A percentile compares a stretch with the other conserved stretches of the same genome.
phyloP scores from a whole-genome alignment of 2,329 filamentous ascomycete species.

The Sphaerulina vaccinii region DNA sequence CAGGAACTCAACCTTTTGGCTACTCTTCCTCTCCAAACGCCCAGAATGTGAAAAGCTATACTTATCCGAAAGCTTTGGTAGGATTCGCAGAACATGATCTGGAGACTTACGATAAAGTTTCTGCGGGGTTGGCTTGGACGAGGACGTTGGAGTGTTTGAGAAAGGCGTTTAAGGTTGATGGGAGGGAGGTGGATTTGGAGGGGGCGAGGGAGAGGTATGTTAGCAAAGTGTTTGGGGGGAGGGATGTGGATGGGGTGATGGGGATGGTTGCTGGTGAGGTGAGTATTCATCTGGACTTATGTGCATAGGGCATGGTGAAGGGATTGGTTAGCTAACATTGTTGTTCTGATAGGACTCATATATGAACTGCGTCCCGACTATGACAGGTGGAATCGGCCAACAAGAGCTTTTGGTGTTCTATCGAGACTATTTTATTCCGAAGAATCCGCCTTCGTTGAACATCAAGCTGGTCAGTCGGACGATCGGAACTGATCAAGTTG shows the following conservation, averaged over 20 bases:
- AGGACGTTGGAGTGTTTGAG: slow-evolving; percentile 41
- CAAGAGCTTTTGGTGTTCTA: slow-evolving; percentile 53
- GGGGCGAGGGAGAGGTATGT: slow-evolving; percentile 40
- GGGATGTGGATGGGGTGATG: slow-evolving; percentile 34
- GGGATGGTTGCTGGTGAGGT: slow-evolving; percentile 13
- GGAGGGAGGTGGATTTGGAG: slow-evolving; percentile 32
- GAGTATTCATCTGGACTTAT: not conserved
- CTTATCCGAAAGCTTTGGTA: slow-evolving; percentile 39
- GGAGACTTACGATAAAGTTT: slow-evolving; percentile 41
- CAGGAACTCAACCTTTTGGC: slow-evolving; percentile 37
- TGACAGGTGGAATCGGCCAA: slow-evolving; percentile 46
- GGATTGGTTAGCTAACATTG: not conserved
- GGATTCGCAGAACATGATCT: slow-evolving; percentile 47
- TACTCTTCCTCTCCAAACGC: slow-evolving; percentile 5
- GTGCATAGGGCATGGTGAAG: not conserved
- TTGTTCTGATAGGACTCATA: slow-evolving; percentile 22
- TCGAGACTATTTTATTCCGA: slow-evolving; percentile 55
- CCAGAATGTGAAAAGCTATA: slow-evolving; percentile 42
- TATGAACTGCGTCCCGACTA: slow-evolving; percentile 43
- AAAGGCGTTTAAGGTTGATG: slow-evolving; percentile 28
- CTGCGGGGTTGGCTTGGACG: slow-evolving; percentile 45
- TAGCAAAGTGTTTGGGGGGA: slow-evolving; percentile 21
- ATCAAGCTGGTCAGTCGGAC: slow-evolving; percentile 57
- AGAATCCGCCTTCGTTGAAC: slow-evolving; percentile 53
- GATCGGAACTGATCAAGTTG: slow-evolving; percentile 56